These are phyloP conservation scores for Geotrichum citri-aurantii DNA, from an alignment of 1,139 yeast genomes.

Conservation along the genomic window DNA sequence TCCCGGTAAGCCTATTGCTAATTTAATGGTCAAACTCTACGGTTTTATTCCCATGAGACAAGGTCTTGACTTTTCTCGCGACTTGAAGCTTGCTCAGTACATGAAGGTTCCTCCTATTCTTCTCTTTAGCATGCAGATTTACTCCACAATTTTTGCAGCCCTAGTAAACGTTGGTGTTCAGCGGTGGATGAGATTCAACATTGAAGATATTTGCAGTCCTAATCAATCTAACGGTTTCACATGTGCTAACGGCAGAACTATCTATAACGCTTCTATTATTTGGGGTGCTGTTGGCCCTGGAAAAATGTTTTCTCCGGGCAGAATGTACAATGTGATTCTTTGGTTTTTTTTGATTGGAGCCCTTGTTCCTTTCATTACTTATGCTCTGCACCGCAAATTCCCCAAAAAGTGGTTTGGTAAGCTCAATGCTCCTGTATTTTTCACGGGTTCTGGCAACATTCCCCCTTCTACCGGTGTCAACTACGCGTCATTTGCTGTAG, in stretches of 20 bases:
- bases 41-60: slow-evolving; percentile 48
- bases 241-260: slow-evolving; percentile 42
- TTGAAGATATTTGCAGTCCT: slow-evolving; percentile 43
- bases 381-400: slow-evolving; percentile 29
- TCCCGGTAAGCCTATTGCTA: slow-evolving; percentile 48
- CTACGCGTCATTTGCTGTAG: slow-evolving; percentile 38
- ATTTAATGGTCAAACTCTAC: slow-evolving; percentile 46
- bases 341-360: slow-evolving; percentile 35
- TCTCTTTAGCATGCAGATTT: slow-evolving; percentile 45
- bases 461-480: slow-evolving; percentile 44
- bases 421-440: slow-evolving; percentile 36
- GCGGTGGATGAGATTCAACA: slow-evolving; percentile 40
- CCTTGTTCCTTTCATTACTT: background rate
- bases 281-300: slow-evolving; percentile 55
- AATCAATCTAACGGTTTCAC: slow-evolving; percentile 40
- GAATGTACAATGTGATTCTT: slow-evolving; percentile 33
- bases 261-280: slow-evolving; percentile 45
- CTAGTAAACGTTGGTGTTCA: slow-evolving; percentile 36
- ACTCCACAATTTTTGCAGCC: slow-evolving; percentile 34
- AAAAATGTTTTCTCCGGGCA: slow-evolving; percentile 35
- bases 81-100: slow-evolving; percentile 48
- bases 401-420: slow-evolving; percentile 31
- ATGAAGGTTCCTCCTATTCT: slow-evolving; percentile 33
- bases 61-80: slow-evolving; percentile 44
- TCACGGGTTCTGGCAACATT: slow-evolving; percentile 39